Evolutionary conservation across 2,329 filamentous ascomycete species (phyloP).

Genomic region (Arthrobotrys sinensis): DNA sequence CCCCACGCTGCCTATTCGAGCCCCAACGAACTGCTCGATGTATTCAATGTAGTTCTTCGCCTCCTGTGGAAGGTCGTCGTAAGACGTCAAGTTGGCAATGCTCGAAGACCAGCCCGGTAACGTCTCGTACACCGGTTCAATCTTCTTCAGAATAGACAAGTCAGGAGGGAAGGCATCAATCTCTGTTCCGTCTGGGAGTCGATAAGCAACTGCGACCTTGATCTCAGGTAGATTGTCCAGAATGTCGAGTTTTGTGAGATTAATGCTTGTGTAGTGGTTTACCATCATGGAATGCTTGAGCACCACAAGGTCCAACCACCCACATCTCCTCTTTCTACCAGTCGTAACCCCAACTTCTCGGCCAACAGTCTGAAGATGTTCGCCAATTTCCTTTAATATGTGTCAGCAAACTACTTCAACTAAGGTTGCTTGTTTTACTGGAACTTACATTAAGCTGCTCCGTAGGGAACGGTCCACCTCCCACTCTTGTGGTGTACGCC

Average conservation of each 20-base stretch:
- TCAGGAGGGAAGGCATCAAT: constrained; percentile 78
- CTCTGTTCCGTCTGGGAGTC: constrained; percentile 69
- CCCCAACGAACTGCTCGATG: constrained; percentile 77
- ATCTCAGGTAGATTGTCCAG: constrained; percentile 82
- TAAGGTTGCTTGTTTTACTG: too few species aligned
- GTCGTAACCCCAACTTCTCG: constrained; percentile 71
- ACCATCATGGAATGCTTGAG: constrained; percentile 76
- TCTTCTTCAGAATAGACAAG: constrained; percentile 73
- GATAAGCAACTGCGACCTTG: constrained; percentile 82
- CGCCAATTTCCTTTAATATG: constrained; percentile 67
- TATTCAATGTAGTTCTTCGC: constrained; percentile 78
- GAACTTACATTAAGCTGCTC: constrained; percentile 72
- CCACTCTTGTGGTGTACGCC: constrained; percentile 77
- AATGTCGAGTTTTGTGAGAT: constrained; percentile 78
- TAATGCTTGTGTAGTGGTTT: constrained; percentile 78
- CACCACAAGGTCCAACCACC: constrained; percentile 76
- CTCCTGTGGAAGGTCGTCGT: constrained; percentile 75
- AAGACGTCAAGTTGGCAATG: constrained; percentile 73
- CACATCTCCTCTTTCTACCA: constrained; percentile 64
- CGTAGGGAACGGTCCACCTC: constrained; percentile 77
- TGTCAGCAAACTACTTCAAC: neutral
- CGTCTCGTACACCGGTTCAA: constrained; percentile 78
- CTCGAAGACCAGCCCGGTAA: constrained; percentile 80
- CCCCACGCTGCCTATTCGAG: constrained; percentile 77
- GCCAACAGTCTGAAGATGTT: constrained; percentile 71